Evolutionary conservation across 176 grass and related monocot species (phyloP).

Genomic region (Oryza australiensis): DNA sequence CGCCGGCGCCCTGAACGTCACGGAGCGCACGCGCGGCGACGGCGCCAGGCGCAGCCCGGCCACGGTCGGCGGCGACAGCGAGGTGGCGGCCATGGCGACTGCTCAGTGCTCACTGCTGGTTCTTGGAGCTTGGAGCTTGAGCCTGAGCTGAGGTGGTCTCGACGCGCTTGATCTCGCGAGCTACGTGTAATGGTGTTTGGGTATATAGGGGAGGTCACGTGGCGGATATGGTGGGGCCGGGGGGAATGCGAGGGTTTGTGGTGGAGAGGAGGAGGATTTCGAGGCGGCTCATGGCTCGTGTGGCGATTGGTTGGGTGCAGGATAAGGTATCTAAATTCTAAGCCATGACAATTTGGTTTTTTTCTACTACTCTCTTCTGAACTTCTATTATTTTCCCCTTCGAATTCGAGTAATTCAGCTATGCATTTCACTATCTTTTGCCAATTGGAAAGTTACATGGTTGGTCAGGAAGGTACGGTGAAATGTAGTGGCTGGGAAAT

Average conservation of each 20-base stretch:
- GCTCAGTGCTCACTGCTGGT: too few species aligned
- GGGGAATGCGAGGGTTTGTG: slow-evolving; percentile 37
- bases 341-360: neutral
- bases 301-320: slow-evolving; percentile 51
- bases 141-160: neutral
- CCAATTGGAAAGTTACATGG: neutral
- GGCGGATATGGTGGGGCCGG: slow-evolving; percentile 37
- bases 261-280: slow-evolving; percentile 29
- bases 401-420: neutral
- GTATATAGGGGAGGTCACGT: slow-evolving; percentile 46
- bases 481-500: neutral
- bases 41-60: slow-evolving; percentile 58
- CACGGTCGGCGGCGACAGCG: slow-evolving; percentile 47
- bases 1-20: neutral
- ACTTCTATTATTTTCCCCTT: neutral
- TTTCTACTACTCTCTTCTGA: neutral
- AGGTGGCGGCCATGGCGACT: slow-evolving; percentile 44
- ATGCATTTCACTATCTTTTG: neutral
- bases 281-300: slow-evolving; percentile 41
- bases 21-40: neutral
- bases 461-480: neutral
- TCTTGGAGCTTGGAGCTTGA: neutral
- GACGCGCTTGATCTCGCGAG: neutral
- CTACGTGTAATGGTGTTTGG: neutral
- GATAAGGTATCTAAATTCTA: slow-evolving; percentile 55